Base-by-base conservation (phyloP, 305 asterid genomes). In the Ajuga reptans region DNA sequence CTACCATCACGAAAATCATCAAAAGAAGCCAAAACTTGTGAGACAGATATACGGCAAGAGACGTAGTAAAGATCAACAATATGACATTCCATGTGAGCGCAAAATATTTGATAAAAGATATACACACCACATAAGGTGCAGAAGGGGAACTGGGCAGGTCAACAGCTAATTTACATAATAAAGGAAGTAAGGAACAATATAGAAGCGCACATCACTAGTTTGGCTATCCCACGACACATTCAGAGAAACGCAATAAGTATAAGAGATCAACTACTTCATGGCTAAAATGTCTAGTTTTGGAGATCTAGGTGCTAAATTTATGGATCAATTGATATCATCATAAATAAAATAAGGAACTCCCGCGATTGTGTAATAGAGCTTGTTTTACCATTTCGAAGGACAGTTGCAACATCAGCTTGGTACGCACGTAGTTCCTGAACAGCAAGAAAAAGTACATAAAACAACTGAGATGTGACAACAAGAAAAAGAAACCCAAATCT, bases 351-450 rank as follows among this genome's bases (percentile, higher is more conserved):
- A 50, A 31, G 46, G 46, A 76, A 64, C 49, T 71, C 47, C 75
- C 46, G 57, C 11, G 64, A 46, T 53, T 63, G 14, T 64, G 69
- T 6, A 66, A 18, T 46, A 42, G 5, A 45, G 34, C 46, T 69
- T 56, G 51, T 56, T 73, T 80, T 84, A 92, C 98, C 98, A 75
- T 90, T 90, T 78, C 98, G 78, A 65, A 90, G 66, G 82, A 90
- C 97, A 74, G 98, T 90, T 69, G 98, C 98, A 62, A 88, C 86
- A 67, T 90, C 98, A 82, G 98, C 98, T 88, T 93, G 97, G 75
- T 93, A 90, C 67, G 98, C 98, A 71, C 96, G 97, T 63, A 93
- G 78, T 75, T 93, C 97, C 98, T 92, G 84, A 73, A 59, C 71
- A 70, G 66, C 72, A 83, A 39, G 68, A 66, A 42, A 55, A 64